These are phyloP conservation scores for Sclerotiophoma versabilis DNA, from an alignment of 2,329 filamentous ascomycete species.

Conservation along the genomic window DNA sequence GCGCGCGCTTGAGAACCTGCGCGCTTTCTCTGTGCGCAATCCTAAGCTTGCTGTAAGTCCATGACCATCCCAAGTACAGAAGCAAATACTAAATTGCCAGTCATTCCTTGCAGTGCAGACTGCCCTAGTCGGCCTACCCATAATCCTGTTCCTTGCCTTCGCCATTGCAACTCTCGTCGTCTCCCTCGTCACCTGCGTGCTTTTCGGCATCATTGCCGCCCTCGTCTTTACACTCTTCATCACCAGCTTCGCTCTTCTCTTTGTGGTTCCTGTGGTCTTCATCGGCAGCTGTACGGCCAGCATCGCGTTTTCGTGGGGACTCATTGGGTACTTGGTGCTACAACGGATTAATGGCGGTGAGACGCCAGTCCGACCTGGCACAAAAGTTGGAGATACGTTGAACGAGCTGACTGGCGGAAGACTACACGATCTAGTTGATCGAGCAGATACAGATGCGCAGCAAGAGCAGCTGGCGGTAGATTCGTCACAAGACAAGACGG, in stretches of 20 bases:
- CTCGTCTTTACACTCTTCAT: constrained; percentile 71
- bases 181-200: constrained; percentile 66
- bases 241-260: constrained; percentile 69
- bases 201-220: constrained; percentile 59
- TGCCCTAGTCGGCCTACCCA: constrained; percentile 69
- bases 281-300: constrained; percentile 68
- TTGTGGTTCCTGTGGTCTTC: constrained; percentile 74
- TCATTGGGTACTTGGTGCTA: constrained; percentile 64
- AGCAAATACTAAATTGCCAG: constrained; percentile 51
- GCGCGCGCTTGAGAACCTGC: constrained; percentile 61
- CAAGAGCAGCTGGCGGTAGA: constrained; percentile 10
- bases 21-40: constrained; percentile 66
- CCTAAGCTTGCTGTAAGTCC: constrained; percentile 72
- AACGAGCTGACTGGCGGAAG: constrained; percentile 30
- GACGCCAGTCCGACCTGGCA: constrained; percentile 26
- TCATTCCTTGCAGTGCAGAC: constrained; percentile 72
- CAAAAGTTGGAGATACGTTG: constrained; percentile 26
- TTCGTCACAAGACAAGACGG: constrained; percentile 1
- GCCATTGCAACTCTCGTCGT: constrained; percentile 67
- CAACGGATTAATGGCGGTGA: constrained; percentile 34
- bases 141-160: constrained; percentile 74
- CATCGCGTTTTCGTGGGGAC: constrained; percentile 66
- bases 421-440: constrained; percentile 22
- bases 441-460: not conserved
- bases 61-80: not conserved